Evolutionary conservation across 345 rosid genomes (phyloP).

Genomic region (Gossypium longicalyx): DNA sequence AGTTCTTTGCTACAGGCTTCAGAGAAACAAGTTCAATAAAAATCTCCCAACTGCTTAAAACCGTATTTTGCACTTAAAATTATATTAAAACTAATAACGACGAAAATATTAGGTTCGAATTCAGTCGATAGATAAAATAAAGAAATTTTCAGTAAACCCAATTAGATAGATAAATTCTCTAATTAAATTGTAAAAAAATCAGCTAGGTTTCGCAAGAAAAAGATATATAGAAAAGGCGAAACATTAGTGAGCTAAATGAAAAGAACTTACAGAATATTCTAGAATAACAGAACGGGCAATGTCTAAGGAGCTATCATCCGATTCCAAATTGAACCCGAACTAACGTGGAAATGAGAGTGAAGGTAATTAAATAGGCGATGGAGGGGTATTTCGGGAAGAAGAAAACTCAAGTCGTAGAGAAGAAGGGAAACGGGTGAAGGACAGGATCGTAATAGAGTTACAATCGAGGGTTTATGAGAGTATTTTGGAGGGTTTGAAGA

Average conservation of each 20-base stretch:
- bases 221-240: background rate
- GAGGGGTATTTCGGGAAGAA: slow-evolving; percentile 26
- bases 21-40: background rate
- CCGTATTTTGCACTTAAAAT: no score
- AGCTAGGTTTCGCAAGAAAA: background rate
- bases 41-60: background rate
- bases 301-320: slow-evolving; percentile 6
- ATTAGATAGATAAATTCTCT: background rate
- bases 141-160: background rate
- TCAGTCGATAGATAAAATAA: background rate
- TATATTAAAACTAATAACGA: background rate
- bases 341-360: background rate
- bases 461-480: slow-evolving; percentile 19
- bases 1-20: background rate
- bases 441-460: slow-evolving; percentile 33
- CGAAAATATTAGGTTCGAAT: background rate
- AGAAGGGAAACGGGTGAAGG: slow-evolving; percentile 19
- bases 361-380: slow-evolving; percentile 13
- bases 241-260: background rate
- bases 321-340: slow-evolving; percentile 10
- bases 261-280: slow-evolving; percentile 28
- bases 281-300: slow-evolving; percentile 13
- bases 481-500: slow-evolving; percentile 12
- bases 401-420: background rate
- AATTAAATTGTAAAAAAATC: background rate